Conservation (phyloP, 352 stramenopile genomes). For the Phytophthora lateralis region DNA sequence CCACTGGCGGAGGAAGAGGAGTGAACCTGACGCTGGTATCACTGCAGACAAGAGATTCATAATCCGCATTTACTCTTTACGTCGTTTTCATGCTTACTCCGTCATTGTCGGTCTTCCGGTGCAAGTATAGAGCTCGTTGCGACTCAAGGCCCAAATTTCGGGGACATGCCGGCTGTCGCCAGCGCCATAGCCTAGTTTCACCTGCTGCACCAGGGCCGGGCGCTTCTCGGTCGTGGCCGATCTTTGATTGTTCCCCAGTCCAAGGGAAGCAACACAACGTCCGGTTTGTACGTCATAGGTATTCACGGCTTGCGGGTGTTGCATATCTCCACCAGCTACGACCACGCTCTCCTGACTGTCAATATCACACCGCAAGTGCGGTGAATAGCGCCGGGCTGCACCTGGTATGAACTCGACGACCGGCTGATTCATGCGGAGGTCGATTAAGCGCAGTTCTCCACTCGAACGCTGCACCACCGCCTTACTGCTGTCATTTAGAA, state of each 20-base stretch:
- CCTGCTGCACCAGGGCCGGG: slow-evolving; percentile 39
- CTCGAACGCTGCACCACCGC: slow-evolving; percentile 54
- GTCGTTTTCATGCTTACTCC: slow-evolving; percentile 6
- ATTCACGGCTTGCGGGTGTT: slow-evolving; percentile 26
- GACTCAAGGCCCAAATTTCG: slow-evolving; percentile 50
- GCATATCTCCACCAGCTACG: slow-evolving; percentile 34
- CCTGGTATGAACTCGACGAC: slow-evolving; percentile 44
- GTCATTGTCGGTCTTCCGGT: slow-evolving; percentile 13
- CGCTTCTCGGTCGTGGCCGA: slow-evolving; percentile 3
- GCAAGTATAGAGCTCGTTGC: slow-evolving; percentile 44
- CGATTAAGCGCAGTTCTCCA: slow-evolving; percentile 48
- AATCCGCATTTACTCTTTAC: slow-evolving; percentile 5
- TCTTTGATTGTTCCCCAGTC: slow-evolving; percentile 6
- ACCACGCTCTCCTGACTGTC: slow-evolving; percentile 46
- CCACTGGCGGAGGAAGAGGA: slow-evolving; percentile 59
- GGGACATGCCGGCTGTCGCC: slow-evolving; percentile 22
- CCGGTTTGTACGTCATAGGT: slow-evolving; percentile 40
- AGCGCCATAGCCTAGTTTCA: slow-evolving; percentile 29
- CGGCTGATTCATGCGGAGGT: slow-evolving; percentile 47
- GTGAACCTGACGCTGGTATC: slow-evolving; percentile 2
- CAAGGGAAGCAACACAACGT: slow-evolving; percentile 23
- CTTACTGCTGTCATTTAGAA: slow-evolving; percentile 45
- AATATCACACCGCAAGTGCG: slow-evolving; percentile 40
- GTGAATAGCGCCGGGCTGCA: slow-evolving; percentile 33
- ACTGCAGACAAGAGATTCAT: neutral